phyloP scores from a whole-genome alignment of 345 rosid species.

The Acer campestre region DNA sequence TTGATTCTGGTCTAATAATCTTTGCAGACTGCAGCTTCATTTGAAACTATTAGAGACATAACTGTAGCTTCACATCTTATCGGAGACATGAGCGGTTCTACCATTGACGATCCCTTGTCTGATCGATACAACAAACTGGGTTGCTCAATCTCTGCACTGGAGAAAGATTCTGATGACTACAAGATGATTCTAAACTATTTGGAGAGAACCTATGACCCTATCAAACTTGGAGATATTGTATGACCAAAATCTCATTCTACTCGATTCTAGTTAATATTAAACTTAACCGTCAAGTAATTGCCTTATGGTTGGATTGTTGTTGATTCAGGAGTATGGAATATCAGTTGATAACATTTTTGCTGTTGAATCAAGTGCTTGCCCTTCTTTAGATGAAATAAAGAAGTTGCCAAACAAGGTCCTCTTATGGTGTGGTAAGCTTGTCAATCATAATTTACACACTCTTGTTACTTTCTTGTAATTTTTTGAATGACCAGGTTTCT shows the following conservation, averaged over 20 bases:
- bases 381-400: conserved; percentile 67
- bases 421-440: conserved; percentile 75
- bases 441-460: background rate
- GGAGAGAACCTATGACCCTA: conserved; percentile 73
- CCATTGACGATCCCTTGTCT: conserved; percentile 73
- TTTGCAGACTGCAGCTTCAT: conserved; percentile 61
- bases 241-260: background rate
- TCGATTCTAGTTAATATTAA: background rate
- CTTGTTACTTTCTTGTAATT: background rate
- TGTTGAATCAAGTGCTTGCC: conserved; percentile 53
- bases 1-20: background rate
- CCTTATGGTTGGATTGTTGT: background rate
- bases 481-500: background rate
- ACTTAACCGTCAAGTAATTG: background rate
- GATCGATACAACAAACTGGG: conserved; percentile 56
- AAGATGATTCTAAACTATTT: conserved; percentile 69
- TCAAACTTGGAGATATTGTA: conserved; percentile 71
- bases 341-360: conserved; percentile 61
- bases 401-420: conserved; percentile 67
- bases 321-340: conserved; percentile 58
- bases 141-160: conserved; percentile 56
- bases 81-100: conserved; percentile 67
- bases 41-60: conserved; percentile 67
- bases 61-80: conserved; percentile 70
- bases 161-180: conserved; percentile 69